Evolutionary conservation across 352 stramenopile genomes (phyloP).

Genomic region (Globisporangium abappressorium): DNA sequence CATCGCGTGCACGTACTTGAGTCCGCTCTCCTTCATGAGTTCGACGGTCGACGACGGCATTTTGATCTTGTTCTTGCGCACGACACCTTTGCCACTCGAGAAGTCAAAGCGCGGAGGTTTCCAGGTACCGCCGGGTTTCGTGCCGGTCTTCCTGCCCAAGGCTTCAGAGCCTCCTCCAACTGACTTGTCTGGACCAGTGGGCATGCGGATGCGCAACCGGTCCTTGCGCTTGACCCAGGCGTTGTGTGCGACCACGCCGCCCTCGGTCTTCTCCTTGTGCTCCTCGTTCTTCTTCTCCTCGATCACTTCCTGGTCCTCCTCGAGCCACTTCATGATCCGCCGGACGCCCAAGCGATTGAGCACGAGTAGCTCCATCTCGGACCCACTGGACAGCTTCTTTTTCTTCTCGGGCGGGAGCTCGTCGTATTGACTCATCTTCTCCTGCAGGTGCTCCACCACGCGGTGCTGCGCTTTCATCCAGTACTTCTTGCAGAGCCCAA

Average conservation of each 20-base stretch:
- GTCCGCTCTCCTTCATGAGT: constrained; percentile 66
- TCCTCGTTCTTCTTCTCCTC: constrained; percentile 70
- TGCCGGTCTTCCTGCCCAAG: constrained; percentile 2
- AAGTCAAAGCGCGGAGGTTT: constrained; percentile 73
- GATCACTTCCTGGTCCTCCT: constrained; percentile 69
- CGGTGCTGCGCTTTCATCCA: constrained; percentile 70
- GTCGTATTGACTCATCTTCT: constrained; percentile 41
- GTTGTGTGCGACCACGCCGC: constrained; percentile 68
- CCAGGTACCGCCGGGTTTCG: constrained; percentile 19
- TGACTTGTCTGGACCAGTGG: constrained; percentile 18
- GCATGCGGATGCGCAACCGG: constrained; percentile 68
- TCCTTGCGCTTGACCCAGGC: constrained; percentile 81
- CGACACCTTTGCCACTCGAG: constrained; percentile 55
- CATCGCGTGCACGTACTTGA: constrained; percentile 86
- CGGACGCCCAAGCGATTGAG: constrained; percentile 64
- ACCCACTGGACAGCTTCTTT: constrained; percentile 17
- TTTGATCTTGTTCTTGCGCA: constrained; percentile 52
- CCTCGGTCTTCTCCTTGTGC: constrained; percentile 64
- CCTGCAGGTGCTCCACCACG: constrained; percentile 72
- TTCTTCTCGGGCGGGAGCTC: constrained; percentile 26
- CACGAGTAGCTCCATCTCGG: constrained; percentile 56
- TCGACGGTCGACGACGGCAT: constrained; percentile 72
- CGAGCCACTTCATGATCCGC: constrained; percentile 74
- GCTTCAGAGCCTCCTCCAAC: not conserved
- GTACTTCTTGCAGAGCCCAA: constrained; percentile 66